Base-by-base conservation (phyloP, 768 basidiomycete genomes). In the Thelephora ganbajun region DNA sequence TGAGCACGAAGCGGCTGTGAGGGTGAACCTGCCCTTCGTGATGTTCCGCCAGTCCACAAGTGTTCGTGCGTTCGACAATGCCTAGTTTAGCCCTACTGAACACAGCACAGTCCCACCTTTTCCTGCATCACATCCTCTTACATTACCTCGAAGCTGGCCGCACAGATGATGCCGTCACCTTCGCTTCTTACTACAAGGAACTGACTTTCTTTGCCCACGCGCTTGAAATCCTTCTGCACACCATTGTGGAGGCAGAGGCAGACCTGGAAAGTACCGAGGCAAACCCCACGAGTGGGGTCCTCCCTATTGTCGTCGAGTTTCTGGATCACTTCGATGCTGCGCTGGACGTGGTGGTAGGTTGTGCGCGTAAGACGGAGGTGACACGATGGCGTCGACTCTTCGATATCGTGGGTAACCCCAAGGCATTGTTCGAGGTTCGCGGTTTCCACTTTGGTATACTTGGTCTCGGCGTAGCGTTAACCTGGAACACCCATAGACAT, bases 301-400 rank as follows among this genome's bases (percentile, higher is more conserved):
- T 97, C 26, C 71, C 80, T 0, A 67, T 70, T 2, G 81, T 85
- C 7, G 71, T 98, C 51, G 86, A 90, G 52, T 97, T 99, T 57
- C 66, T 99, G 53, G 96, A 99, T 57, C 80, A 97, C 59, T 98
- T 98, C 58, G 87, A 93, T 51, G 84, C 77, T 46, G 76, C 84
- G 5, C 65, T 97, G 48, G 91, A 97, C 50, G 92, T 98, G 6
- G 88, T 98, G 11, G 93, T 97, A 9, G 83, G 87, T 5, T 97
- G 94, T 56, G 94, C 96, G 16, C 72, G 96, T 46, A 99, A 99
- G 68, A 97, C 90, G 5, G 96, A 99, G 64, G 75, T 93, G 59
- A 82, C 87, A 3, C 66, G 84, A 45, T 99, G 96, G 96, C 74
- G 76, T 42, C 75, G 82, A 47, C 66, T 99, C 35, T 99, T 99